Conservation (phyloP, 257 asterid genomes). For the Solanum chmielewskii region DNA sequence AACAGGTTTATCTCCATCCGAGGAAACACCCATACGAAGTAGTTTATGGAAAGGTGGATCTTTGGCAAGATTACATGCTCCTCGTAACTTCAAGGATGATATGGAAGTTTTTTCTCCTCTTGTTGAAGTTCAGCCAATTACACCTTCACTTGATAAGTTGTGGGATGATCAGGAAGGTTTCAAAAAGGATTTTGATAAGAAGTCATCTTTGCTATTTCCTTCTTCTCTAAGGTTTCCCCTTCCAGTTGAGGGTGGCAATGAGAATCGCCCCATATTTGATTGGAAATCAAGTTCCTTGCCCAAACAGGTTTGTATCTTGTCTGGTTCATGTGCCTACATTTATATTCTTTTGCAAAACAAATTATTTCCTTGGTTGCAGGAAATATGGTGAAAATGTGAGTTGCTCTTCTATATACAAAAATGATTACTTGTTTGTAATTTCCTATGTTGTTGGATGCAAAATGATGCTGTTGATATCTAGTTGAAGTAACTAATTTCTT, state of each 20-base stretch:
- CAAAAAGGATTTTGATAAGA: slow-evolving; percentile 58
- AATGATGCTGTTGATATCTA: background rate
- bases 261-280: slow-evolving; percentile 51
- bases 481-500: background rate
- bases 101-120: slow-evolving; percentile 97
- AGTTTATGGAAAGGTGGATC: slow-evolving; percentile 54
- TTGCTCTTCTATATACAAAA: background rate
- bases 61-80: slow-evolving; percentile 66
- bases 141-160: slow-evolving; percentile 75
- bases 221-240: slow-evolving; percentile 61
- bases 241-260: slow-evolving; percentile 53
- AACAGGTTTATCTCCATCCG: slow-evolving; percentile 31
- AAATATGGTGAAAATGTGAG: background rate
- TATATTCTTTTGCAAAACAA: background rate
- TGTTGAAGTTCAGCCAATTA: slow-evolving; percentile 87
- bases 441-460: background rate
- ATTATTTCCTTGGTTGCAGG: background rate
- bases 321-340: background rate
- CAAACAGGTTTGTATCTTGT: slow-evolving; percentile 49
- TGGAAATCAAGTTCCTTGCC: slow-evolving; percentile 55
- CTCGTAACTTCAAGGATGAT: slow-evolving; percentile 91
- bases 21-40: slow-evolving; percentile 66
- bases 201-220: slow-evolving; percentile 43
- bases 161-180: slow-evolving; percentile 54
- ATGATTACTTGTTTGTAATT: background rate